These are phyloP conservation scores for Rhododendron simsii DNA, from an alignment of 148 eudicot species.

Conservation along the genomic window DNA sequence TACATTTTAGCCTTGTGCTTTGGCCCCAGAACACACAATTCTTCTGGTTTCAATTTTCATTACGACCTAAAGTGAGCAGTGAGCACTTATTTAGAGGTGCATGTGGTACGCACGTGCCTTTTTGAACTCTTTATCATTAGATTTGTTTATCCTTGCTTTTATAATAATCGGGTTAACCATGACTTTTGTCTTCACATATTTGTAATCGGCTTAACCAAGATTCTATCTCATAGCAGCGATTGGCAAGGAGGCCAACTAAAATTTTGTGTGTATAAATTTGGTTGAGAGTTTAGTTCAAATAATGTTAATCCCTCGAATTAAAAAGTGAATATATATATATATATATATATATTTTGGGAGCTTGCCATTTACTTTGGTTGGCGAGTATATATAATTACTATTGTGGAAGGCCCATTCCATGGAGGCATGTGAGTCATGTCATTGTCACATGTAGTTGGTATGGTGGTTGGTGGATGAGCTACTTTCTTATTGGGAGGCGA, in stretches of 20 bases:
- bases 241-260: neutral
- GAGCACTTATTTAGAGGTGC: neutral
- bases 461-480: neutral
- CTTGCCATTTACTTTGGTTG: neutral
- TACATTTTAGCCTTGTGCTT: neutral
- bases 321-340: no score
- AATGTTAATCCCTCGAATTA: neutral
- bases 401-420: neutral
- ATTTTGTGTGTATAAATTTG: neutral
- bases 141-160: no score
- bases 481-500: neutral
- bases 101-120: neutral
- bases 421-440: neutral
- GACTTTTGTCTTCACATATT: neutral
- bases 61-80: neutral
- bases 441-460: neutral
- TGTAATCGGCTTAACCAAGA: no score
- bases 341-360: no score
- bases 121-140: neutral
- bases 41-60: neutral
- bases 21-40: neutral
- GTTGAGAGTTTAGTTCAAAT: neutral
- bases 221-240: neutral
- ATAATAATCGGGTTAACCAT: no score
- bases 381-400: neutral